These are phyloP conservation scores for Austropuccinia psidii DNA, from an alignment of 1,284 basidiomycete species.

Conservation along the genomic window DNA sequence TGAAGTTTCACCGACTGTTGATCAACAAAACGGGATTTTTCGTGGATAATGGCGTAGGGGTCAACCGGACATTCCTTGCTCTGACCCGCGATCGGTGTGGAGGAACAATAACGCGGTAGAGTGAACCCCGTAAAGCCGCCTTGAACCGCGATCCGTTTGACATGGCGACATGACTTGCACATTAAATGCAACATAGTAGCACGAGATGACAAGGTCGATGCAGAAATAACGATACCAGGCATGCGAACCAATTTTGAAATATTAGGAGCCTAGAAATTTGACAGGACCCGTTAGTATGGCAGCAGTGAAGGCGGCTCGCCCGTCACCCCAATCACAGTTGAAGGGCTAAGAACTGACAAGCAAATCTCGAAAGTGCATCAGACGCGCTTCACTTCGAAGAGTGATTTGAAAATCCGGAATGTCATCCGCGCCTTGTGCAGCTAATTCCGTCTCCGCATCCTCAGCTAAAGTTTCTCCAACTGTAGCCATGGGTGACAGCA, in stretches of 20 bases:
- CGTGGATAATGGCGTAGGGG: constrained; percentile 92
- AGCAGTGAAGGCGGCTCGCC: neutral
- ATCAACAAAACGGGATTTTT: constrained; percentile 88
- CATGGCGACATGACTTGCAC: constrained; percentile 79
- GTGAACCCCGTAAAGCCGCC: constrained; percentile 81
- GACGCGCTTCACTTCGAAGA: constrained; percentile 76
- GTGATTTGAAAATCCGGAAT: constrained; percentile 84
- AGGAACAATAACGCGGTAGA: constrained; percentile 75
- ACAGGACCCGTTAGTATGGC: neutral
- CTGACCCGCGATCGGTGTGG: constrained; percentile 62
- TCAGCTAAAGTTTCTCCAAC: constrained; percentile 45
- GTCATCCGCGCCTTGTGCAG: constrained; percentile 53
- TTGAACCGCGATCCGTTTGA: constrained; percentile 70
- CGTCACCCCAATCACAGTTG: neutral
- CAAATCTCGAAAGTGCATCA: constrained; percentile 87
- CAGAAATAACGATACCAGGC: constrained; percentile 96
- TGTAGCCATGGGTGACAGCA: constrained; percentile 51
- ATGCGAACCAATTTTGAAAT: constrained; percentile 94
- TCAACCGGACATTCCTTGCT: constrained; percentile 90
- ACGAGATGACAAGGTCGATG: constrained; percentile 84
- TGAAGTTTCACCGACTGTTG: constrained; percentile 95
- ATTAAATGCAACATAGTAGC: constrained; percentile 86
- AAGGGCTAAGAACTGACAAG: constrained; percentile 51
- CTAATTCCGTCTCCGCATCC: constrained; percentile 39
- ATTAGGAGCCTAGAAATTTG: constrained; percentile 60